Percentiles rank a stretch among this genome's conserved stretches.
Conservation (phyloP, 2,329 filamentous ascomycete genomes). For the Penicillium corylophilum region DNA sequence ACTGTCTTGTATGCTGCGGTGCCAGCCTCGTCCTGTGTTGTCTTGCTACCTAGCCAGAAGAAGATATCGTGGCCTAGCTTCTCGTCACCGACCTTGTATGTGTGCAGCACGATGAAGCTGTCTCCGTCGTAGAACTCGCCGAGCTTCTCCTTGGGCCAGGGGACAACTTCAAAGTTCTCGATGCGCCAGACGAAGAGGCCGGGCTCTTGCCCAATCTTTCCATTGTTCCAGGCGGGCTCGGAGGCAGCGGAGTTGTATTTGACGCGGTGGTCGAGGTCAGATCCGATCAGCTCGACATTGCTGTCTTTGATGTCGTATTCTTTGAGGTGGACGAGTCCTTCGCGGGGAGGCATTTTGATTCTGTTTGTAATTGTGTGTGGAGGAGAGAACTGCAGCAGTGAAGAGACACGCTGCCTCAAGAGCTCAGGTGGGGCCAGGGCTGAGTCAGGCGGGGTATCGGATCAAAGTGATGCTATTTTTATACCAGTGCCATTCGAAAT, state of each 20-base stretch:
- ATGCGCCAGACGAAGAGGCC: slow-evolving; percentile 66
- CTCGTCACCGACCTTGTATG: slow-evolving; percentile 54
- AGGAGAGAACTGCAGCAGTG: neutral
- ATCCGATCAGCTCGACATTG: slow-evolving; percentile 66
- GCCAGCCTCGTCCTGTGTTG: slow-evolving; percentile 67
- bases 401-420: neutral
- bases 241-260: slow-evolving; percentile 65
- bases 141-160: slow-evolving; percentile 57
- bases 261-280: slow-evolving; percentile 64
- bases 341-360: slow-evolving; percentile 57
- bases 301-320: slow-evolving; percentile 68
- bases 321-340: slow-evolving; percentile 61
- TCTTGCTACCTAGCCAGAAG: slow-evolving; percentile 68
- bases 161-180: slow-evolving; percentile 64
- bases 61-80: slow-evolving; percentile 64
- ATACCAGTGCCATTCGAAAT: neutral
- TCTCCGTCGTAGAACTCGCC: slow-evolving; percentile 67
- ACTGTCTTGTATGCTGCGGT: slow-evolving; percentile 69
- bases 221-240: slow-evolving; percentile 67
- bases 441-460: neutral
- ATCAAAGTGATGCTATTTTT: neutral
- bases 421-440: neutral
- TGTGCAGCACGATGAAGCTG: slow-evolving; percentile 65
- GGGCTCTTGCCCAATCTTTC: slow-evolving; percentile 51
- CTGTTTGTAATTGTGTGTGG: neutral